phyloP scores from a whole-genome alignment of 805 yeast species.

The Ogataea polymorpha region DNA sequence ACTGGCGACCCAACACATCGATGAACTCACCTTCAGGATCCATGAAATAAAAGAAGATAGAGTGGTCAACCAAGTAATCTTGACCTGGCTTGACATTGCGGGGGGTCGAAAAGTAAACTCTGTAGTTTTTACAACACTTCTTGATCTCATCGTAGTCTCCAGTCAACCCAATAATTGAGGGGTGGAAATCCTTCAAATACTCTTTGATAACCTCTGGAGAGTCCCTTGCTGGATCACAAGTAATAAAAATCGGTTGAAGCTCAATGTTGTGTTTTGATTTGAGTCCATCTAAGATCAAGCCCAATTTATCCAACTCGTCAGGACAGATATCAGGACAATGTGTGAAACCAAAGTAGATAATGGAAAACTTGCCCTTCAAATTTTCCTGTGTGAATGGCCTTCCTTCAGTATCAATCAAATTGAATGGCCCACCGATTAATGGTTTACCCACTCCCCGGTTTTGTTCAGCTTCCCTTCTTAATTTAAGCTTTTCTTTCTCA shows the following conservation, averaged over 20 bases:
- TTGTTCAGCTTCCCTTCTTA: slow-evolving; percentile 76
- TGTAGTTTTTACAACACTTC: slow-evolving; percentile 77
- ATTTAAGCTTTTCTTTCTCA: slow-evolving; percentile 73
- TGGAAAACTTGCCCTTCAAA: slow-evolving; percentile 72
- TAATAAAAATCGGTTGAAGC: slow-evolving; percentile 84
- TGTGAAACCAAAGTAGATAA: slow-evolving; percentile 94
- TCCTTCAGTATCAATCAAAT: slow-evolving; percentile 67
- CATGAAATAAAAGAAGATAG: slow-evolving; percentile 95
- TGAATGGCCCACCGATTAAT: slow-evolving; percentile 86
- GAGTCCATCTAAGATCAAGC: slow-evolving; percentile 63
- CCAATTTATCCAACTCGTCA: slow-evolving; percentile 91
- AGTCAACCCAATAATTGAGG: slow-evolving; percentile 83
- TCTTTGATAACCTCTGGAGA: slow-evolving; percentile 79
- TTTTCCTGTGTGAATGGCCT: slow-evolving; percentile 73
- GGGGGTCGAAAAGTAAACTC: slow-evolving; percentile 98
- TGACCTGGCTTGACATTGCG: slow-evolving; percentile 92
- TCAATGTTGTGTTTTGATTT: slow-evolving; percentile 51
- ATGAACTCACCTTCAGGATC: slow-evolving; percentile 97
- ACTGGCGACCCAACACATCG: slow-evolving; percentile 92
- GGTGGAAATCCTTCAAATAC: slow-evolving; percentile 87
- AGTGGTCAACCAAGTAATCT: slow-evolving; percentile 95
- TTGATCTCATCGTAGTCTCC: slow-evolving; percentile 87
- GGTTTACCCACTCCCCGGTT: slow-evolving; percentile 92
- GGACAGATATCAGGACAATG: slow-evolving; percentile 99
- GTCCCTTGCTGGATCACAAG: slow-evolving; percentile 97